phyloP scores from a whole-genome alignment of 2,329 filamentous ascomycete genomes.

The Penicillium sp. region DNA sequence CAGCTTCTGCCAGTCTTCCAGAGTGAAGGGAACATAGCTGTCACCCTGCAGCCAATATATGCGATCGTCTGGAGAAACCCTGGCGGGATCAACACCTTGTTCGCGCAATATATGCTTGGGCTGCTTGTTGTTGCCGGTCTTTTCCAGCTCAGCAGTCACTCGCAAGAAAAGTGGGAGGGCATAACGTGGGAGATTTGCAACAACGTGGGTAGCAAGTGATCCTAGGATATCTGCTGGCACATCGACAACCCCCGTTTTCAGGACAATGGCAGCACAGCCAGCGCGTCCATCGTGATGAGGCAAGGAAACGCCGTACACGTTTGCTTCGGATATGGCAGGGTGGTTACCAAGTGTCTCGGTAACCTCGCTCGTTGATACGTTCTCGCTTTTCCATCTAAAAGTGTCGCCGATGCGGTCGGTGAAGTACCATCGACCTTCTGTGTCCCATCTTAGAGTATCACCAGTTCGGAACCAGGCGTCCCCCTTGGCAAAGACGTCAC shows the following conservation, averaged over 20 bases:
- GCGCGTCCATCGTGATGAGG: constrained; percentile 80
- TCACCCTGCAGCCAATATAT: constrained; percentile 66
- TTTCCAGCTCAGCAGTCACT: constrained; percentile 58
- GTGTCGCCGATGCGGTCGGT: constrained; percentile 61
- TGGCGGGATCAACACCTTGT: constrained; percentile 66
- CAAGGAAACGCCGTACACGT: constrained; percentile 78
- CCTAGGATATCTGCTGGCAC: constrained; percentile 45
- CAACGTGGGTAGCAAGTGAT: constrained; percentile 60
- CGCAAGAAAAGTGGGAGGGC: constrained; percentile 76
- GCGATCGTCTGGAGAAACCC: constrained; percentile 35
- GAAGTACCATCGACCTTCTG: constrained; percentile 71
- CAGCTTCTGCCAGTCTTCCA: constrained; percentile 65
- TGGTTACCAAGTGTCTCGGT: constrained; percentile 68
- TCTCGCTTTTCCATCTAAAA: constrained; percentile 66
- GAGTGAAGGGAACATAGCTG: constrained; percentile 64
- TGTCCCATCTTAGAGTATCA: constrained; percentile 71
- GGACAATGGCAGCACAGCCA: constrained; percentile 71
- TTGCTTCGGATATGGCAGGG: constrained; percentile 67
- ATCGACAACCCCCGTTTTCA: constrained; percentile 40
- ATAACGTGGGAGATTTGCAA: constrained; percentile 62
- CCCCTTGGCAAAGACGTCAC: constrained; percentile 67
- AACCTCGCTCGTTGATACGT: constrained; percentile 78
- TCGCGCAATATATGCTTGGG: constrained; percentile 71
- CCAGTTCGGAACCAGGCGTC: constrained; percentile 82
- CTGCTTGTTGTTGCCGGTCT: constrained; percentile 85